A percentile compares a stretch with the other conserved stretches of the same genome.
Conservation (phyloP, 2,329 filamentous ascomycete species). For the Didymella segeticola region DNA sequence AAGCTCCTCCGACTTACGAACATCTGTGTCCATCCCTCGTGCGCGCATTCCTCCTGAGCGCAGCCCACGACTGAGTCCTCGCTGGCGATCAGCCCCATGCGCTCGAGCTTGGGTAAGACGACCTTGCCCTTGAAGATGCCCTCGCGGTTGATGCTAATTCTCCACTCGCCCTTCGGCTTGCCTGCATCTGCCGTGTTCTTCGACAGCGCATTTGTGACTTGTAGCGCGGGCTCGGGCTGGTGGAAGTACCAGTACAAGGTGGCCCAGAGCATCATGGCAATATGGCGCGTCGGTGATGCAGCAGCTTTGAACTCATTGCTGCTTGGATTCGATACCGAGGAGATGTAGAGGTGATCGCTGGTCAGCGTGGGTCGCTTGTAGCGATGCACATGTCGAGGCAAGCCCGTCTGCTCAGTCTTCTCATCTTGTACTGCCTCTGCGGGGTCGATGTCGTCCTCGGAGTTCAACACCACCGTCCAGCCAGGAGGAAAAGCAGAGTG, state of each 20-base stretch:
- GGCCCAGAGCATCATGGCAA: slow-evolving; percentile 96
- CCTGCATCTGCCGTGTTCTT: slow-evolving; percentile 69
- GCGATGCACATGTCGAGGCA: slow-evolving; percentile 61
- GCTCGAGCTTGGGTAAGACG: slow-evolving; percentile 86
- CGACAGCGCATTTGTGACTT: slow-evolving; percentile 68
- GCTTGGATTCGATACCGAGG: slow-evolving; percentile 85
- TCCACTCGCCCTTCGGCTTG: slow-evolving; percentile 84
- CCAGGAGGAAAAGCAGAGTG: slow-evolving; percentile 77
- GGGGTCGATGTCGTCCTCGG: slow-evolving; percentile 57
- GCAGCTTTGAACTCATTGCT: slow-evolving; percentile 80
- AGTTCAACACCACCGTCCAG: slow-evolving; percentile 88
- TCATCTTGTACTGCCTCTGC: slow-evolving; percentile 46
- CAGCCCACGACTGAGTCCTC: slow-evolving; percentile 78
- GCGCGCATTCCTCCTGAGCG: slow-evolving; percentile 65
- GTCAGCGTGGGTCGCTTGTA: slow-evolving; percentile 78
- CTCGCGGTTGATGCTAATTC: slow-evolving; percentile 81
- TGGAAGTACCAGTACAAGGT: slow-evolving; percentile 98
- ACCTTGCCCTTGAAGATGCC: slow-evolving; percentile 87
- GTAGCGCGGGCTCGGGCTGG: slow-evolving; percentile 73
- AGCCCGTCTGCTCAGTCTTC: slow-evolving; percentile 38
- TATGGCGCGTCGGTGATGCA: slow-evolving; percentile 82
- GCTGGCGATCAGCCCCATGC: slow-evolving; percentile 84
- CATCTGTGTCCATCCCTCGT: slow-evolving; percentile 77
- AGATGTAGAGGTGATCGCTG: slow-evolving; percentile 87
- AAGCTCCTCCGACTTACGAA: slow-evolving; percentile 82